These are phyloP conservation scores for Anthracocystis walkeri DNA, from an alignment of 1,284 basidiomycete genomes.

Conservation along the genomic window DNA sequence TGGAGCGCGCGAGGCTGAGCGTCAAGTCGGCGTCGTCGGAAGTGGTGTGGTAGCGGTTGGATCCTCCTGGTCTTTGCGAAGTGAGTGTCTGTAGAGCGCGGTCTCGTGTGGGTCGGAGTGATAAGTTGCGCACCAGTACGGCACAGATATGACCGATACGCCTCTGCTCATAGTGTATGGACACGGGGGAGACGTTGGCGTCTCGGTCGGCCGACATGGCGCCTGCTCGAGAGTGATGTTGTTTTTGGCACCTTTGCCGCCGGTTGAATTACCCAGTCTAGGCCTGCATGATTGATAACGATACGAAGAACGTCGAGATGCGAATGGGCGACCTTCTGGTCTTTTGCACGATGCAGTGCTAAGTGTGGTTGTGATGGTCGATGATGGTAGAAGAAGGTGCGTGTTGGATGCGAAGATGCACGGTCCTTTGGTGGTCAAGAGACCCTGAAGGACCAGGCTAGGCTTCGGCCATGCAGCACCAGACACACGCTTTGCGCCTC, in stretches of 20 bases:
- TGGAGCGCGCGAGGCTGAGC: constrained; percentile 33
- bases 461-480: constrained; percentile 6
- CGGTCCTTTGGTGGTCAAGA: neutral
- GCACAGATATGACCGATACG: constrained; percentile 42
- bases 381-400: neutral
- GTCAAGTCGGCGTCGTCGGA: constrained; percentile 47
- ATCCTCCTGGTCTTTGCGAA: constrained; percentile 30
- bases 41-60: constrained; percentile 37
- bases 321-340: neutral
- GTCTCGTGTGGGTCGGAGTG: constrained; percentile 41
- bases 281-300: constrained; percentile 1
- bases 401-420: constrained; percentile 21
- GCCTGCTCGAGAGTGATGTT: too few species aligned
- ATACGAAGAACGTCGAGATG: neutral
- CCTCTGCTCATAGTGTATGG: constrained; percentile 30
- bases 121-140: constrained; percentile 44
- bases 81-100: constrained; percentile 42
- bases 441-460: constrained; percentile 17
- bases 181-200: neutral
- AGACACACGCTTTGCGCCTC: constrained; percentile 12
- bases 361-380: neutral
- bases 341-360: neutral
- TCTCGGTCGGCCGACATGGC: constrained; percentile 13
- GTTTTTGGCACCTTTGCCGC: neutral
- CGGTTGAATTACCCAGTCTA: neutral